phyloP scores from a whole-genome alignment of 2,329 filamentous ascomycete genomes.

The Coniella vitis region DNA sequence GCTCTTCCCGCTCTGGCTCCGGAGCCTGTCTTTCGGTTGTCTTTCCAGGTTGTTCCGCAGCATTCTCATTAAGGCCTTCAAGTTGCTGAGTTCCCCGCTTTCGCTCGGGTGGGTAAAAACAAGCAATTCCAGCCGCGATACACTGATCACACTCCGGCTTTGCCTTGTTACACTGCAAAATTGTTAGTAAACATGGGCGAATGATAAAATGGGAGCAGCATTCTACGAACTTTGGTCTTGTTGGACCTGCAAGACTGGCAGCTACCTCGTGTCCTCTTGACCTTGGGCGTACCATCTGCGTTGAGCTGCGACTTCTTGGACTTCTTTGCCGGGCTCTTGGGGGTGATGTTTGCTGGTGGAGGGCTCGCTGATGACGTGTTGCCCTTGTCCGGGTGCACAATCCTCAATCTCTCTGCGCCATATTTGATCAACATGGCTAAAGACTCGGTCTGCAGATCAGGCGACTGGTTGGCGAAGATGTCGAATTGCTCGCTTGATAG shows the following conservation, averaged over 20 bases:
- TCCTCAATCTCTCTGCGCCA: constrained; percentile 49
- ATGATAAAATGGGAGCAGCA: background rate
- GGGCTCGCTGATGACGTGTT: constrained; percentile 18
- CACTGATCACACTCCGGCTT: constrained; percentile 29
- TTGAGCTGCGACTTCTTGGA: constrained; percentile 23
- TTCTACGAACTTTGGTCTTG: constrained; percentile 22
- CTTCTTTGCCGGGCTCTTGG: constrained; percentile 22
- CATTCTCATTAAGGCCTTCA: no score
- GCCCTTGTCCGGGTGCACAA: constrained; percentile 45
- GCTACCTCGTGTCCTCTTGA: constrained; percentile 26
- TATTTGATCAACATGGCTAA: constrained; percentile 50
- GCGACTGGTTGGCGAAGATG: constrained; percentile 54
- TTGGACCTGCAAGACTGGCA: constrained; percentile 27
- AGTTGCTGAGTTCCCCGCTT: constrained; percentile 2
- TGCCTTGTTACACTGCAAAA: constrained; percentile 25
- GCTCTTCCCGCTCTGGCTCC: background rate
- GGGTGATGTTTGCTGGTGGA: constrained; percentile 8
- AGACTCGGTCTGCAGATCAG: constrained; percentile 47
- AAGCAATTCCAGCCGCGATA: constrained; percentile 7
- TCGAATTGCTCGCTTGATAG: constrained; percentile 49
- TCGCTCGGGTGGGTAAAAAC: constrained; percentile 14
- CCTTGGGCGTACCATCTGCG: constrained; percentile 20
- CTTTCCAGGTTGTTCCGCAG: no score
- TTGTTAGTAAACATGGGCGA: background rate
- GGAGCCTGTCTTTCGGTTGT: no score